Conservation (phyloP, 768 basidiomycete species). For the Trichaptum fuscoviolaceum region DNA sequence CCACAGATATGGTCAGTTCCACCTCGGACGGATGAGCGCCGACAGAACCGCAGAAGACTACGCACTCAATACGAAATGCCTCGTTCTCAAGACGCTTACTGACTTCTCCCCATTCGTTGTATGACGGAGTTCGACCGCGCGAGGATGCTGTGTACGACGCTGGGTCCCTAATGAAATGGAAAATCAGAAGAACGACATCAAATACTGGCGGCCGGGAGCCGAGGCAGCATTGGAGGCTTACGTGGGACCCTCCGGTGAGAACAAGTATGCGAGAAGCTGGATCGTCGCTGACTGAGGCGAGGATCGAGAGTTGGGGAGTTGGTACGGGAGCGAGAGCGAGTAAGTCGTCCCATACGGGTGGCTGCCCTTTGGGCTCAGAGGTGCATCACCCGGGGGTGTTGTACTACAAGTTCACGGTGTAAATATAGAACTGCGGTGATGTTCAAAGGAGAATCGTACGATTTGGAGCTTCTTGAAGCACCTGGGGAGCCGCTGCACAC, state of each 20-base stretch:
- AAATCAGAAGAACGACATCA: conserved; percentile 1
- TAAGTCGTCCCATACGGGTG: conserved; percentile 2
- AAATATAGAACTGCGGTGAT: conserved; percentile 16
- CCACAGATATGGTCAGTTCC: conserved; percentile 12
- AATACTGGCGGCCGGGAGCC: conserved; percentile 3
- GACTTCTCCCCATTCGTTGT: conserved; percentile 70
- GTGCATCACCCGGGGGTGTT: conserved; percentile 2
- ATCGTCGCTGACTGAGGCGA: conserved; percentile 51
- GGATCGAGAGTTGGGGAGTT: conserved; percentile 9
- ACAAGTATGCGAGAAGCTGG: conserved; percentile 66
- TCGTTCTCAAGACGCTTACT: conserved; percentile 70
- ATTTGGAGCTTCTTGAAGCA: conserved; percentile 27
- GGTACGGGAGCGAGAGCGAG: conserved; percentile 8
- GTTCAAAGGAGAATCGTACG: conserved; percentile 22
- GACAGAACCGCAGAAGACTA: conserved; percentile 23
- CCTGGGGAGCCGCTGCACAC: conserved; percentile 14
- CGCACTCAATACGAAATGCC: conserved; percentile 77
- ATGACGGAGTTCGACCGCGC: conserved; percentile 32
- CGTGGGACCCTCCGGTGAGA: conserved; percentile 42
- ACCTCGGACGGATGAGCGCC: background rate
- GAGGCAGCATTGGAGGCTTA: conserved; percentile 3
- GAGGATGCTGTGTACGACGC: background rate
- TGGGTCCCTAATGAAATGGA: background rate
- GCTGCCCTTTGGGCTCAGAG: background rate
- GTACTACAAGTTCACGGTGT: conserved; percentile 5